Base-by-base conservation (phyloP, 495 filamentous ascomycete genomes). In the Penicillium samsonianum region DNA sequence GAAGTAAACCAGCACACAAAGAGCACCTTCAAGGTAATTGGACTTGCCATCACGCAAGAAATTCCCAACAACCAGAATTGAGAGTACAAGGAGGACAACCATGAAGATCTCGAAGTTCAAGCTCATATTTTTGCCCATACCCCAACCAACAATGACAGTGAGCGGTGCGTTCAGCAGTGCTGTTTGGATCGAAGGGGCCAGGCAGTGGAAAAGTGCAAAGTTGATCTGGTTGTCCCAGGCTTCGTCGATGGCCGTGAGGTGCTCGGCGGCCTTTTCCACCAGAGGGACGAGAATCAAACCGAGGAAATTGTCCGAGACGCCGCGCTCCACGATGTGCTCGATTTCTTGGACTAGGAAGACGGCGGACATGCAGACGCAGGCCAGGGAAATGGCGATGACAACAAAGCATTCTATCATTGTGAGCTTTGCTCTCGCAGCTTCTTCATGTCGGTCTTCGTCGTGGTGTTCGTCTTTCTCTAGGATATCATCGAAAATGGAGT, bases 231-330 rank as follows among this genome's bases (percentile, higher is more conserved):
- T 79, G 28, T 79, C 75, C 75, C 86, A 96, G 10, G 92, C 93
- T 77, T 96, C 92, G 70, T 97, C 92, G 43, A 97, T 73, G 12
- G 92, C 90, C 0, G 89, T 96, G 37, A 96, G 72, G 69, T 96
- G 92, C 76, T 96, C 92, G 10, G 91, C 90, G 0, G 86, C 87
- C 67, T 97, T 97, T 65, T 96, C 92, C 8, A 96, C 92, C 1
- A 97, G 77, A 3, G 92, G 93, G 1, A 80, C 77, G 10, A 80
- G 63, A 51, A 90, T 90, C 58, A 92, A 73, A 49, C 90, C 90
- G 71, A 92, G 82, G 67, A 92, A 92, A 19, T 85, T 84, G 64
- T 97, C 92, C 1, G 82, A 86, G 17, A 97, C 79, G 43, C 79
- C 68, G 17, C 77, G 77, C 38, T 84, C 73, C 16, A 96, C 91